Percentiles rank a stretch among this genome's conserved stretches.
Conservation (phyloP, 164 flowering plant species). For the Piper longum region DNA sequence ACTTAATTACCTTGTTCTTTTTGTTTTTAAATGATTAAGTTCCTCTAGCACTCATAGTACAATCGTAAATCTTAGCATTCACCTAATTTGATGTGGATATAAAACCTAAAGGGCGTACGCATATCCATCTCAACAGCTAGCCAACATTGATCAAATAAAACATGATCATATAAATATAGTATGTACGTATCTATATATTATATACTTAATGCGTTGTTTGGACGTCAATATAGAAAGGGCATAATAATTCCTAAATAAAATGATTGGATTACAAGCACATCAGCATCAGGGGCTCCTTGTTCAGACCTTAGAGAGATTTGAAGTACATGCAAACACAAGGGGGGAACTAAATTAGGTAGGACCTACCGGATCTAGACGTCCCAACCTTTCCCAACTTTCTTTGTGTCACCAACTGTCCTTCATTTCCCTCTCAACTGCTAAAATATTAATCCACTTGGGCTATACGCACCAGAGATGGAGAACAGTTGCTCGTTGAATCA, state of each 20-base stretch:
- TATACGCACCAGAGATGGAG: not conserved
- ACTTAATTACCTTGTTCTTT: too few species aligned
- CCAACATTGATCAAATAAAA: too few species aligned
- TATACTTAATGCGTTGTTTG: too few species aligned
- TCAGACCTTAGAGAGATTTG: not conserved
- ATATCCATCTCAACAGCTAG: too few species aligned
- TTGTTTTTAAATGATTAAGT: too few species aligned
- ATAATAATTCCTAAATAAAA: not conserved
- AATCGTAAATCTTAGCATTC: too few species aligned
- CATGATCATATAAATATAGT: too few species aligned
- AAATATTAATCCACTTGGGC: not conserved
- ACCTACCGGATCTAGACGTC: slow-evolving; percentile 4
- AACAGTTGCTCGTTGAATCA: not conserved
- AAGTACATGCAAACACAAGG: too few species aligned
- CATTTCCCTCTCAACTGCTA: not conserved
- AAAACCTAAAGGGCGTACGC: too few species aligned
- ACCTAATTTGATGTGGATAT: too few species aligned
- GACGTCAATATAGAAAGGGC: not conserved
- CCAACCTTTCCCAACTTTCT: not conserved
- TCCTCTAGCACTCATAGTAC: too few species aligned
- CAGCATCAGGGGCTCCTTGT: not conserved
- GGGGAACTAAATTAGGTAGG: slow-evolving; percentile 2
- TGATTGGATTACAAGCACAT: not conserved
- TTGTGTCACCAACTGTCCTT: slow-evolving; percentile 1
- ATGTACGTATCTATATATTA: too few species aligned